Base-by-base conservation (phyloP, 192 early-diverging fungal species). In the Umbelopsis sp. region DNA sequence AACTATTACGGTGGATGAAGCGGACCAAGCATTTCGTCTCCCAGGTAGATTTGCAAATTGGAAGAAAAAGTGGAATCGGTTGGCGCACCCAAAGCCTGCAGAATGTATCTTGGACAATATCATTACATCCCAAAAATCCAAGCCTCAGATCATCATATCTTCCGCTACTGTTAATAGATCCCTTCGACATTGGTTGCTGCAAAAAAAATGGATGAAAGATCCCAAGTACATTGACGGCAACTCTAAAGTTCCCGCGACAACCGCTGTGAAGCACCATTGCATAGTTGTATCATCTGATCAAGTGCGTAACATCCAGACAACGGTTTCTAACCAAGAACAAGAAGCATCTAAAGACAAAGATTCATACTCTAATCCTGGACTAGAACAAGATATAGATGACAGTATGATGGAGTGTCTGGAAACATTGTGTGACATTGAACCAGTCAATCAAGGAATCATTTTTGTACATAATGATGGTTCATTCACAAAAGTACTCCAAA, bases 111-210 rank as follows among this genome's bases (percentile, higher is more conserved):
- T 70, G 20, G 78, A 34, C 66, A 66, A 50, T 31, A 34, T 52
- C 31, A 53, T 31, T 0, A 22, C 11, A 7, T n/a, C 68, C 12
- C 52, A 73, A 1, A 21, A 54, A 11, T 22, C 53, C 34, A 72
- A 71, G 50, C 84, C 70, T 14, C 91, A 92, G 49, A 67, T 92
- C 8, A 72, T 94, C 20, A 75, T 86, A 0, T 83, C 85, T 14
- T 91, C 90, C 0, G 93, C 93, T 7, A 94, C 93, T 9, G 70
- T 94, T 45, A 94, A 94, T 75, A 82, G 86, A 24, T 77, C 82
- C 3, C 70, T 91, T 16, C 83, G 90, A 11, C 62, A 85, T 49
- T 88, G 85, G 73, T 74, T 92, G 2, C 24, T 52, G 7, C 54
- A 82, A 80, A 73, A 78, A 51, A 45, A 80, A 65, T 85, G 82